Percentiles rank a stretch among this genome's conserved stretches.
Conservation (phyloP, 1,284 basidiomycete species). For the Microbotryum scabiosae region DNA sequence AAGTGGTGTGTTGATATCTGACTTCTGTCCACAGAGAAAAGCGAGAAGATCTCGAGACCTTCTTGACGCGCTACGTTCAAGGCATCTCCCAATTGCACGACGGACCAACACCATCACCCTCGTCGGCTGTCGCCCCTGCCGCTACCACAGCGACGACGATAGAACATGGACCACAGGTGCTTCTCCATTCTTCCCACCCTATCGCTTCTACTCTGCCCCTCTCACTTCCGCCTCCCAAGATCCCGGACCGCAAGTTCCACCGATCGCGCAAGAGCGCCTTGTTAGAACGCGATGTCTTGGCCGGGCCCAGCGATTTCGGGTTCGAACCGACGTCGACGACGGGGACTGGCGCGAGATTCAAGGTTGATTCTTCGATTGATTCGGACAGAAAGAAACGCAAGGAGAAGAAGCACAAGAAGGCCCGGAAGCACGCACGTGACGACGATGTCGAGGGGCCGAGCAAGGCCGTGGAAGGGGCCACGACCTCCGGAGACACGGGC, state of each 20-base stretch:
- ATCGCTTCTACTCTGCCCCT: neutral
- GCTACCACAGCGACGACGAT: neutral
- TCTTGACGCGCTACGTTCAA: conserved; percentile 20
- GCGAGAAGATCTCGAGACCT: conserved; percentile 18
- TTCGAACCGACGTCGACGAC: conserved; percentile 19
- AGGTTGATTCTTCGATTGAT: neutral
- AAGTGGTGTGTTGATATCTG: no score
- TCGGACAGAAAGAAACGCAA: no score
- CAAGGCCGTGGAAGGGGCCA: neutral
- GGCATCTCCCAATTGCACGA: neutral
- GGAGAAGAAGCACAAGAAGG: no score
- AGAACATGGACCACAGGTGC: neutral
- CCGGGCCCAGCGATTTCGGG: conserved; percentile 27
- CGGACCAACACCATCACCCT: neutral
- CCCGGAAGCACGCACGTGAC: neutral
- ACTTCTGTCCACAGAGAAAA: neutral
- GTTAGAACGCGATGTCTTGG: conserved; percentile 2
- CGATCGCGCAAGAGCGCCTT: neutral
- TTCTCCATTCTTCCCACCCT: neutral
- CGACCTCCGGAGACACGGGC: neutral
- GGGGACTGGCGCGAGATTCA: conserved; percentile 18
- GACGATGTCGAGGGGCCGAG: neutral
- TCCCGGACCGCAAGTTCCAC: neutral
- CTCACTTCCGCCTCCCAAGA: neutral
- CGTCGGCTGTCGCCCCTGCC: neutral